Conservation (phyloP, 371 early-diverging fungal genomes). For the Apophysomyces trapeziformis region DNA sequence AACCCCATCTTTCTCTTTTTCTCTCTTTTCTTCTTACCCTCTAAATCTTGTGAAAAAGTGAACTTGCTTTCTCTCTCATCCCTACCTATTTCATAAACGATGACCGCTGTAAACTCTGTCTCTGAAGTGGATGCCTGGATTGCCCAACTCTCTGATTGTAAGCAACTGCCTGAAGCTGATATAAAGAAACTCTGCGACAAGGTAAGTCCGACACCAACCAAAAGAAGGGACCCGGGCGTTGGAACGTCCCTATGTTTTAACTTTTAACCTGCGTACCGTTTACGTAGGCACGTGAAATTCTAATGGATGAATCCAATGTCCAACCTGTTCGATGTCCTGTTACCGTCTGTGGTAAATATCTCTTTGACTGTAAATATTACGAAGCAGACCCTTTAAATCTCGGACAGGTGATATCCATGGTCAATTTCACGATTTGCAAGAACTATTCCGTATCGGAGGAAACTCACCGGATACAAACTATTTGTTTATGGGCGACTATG, state of each 20-base stretch:
- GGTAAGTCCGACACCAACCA: conserved; percentile 40
- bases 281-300: conserved; percentile 84
- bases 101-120: conserved; percentile 29
- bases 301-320: conserved; percentile 95
- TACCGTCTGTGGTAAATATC: conserved; percentile 86
- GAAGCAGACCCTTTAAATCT: too few relatives aligned
- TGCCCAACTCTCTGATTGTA: conserved; percentile 85
- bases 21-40: neutral
- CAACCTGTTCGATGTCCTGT: conserved; percentile 96
- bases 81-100: neutral
- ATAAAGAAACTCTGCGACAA: conserved; percentile 97
- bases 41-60: neutral
- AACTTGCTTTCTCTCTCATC: neutral
- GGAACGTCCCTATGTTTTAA: neutral
- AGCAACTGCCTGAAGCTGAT: conserved; percentile 89
- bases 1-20: neutral
- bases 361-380: too few relatives aligned
- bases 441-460: conserved; percentile 98
- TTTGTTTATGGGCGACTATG: conserved; percentile 99
- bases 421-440: conserved; percentile 98
- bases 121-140: conserved; percentile 88
- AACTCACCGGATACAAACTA: conserved; percentile 97
- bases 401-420: conserved; percentile 91
- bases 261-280: conserved; percentile 10
- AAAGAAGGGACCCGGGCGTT: neutral